Base-by-base conservation (phyloP, 495 filamentous ascomycete genomes). In the Hypoxylon crocopeplum region DNA sequence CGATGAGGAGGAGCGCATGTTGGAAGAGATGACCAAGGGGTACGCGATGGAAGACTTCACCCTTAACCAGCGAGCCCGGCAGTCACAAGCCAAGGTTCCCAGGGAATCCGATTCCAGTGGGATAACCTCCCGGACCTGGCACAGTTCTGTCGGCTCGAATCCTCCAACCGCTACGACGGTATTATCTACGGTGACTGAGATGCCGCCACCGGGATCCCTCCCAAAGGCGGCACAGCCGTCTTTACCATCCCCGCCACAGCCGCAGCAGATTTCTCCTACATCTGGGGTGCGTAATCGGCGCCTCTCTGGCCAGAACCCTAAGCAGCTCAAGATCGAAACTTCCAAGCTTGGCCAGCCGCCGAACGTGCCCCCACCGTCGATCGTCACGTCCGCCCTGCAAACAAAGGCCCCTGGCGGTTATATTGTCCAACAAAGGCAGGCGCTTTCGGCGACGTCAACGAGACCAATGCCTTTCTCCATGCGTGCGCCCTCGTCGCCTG, bases 261-360 rank as follows among this genome's bases (percentile, higher is more conserved):
- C 74, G 16, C 68, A 64, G 24, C 51, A 62, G 74, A 33, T 75
- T 59, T 70, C 72, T 71, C 72, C 79, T 54, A 47, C 65, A 59
- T 50, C 81, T 72, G 78, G 90, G 21, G 91, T 97, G 36, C 84
- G 90, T 50, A 89, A 82, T 44, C 83, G 94, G 47, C 85, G 93
- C 52, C 77, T 97, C 29, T 97, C 94, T 7, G 89, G 89, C 2
- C 84, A 90, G 60, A 85, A 87, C 52, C 74, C 81, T 15, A 91
- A 87, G 65, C 90, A 91, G 67, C 78, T 98, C 56, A 97, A 91
- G 74, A 97, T 98, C 30, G 91, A 98, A 70, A 96, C 92, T 1
- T 79, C 80, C 1, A 75, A 80, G 25, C 74, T 79, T 37, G 71
- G 73, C 22, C 74, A 75, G 16, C 63, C 75, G 6, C 69, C 74